A percentile compares a stretch with the other conserved stretches of the same genome.
Evolutionary conservation across 345 rosid genomes (phyloP).

Genomic region (Brassica juncea): DNA sequence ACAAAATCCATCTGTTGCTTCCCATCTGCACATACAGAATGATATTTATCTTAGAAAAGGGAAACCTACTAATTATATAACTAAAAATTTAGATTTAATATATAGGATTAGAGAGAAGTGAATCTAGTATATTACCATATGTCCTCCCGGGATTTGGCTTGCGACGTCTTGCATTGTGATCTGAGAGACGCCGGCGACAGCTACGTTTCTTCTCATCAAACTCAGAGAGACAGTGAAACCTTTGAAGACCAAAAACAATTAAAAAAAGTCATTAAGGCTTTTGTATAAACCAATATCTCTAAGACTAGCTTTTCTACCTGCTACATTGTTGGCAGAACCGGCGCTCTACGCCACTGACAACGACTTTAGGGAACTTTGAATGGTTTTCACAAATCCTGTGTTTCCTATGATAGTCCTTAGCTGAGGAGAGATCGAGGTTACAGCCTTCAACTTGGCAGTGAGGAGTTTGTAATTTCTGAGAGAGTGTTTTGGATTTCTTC

Average conservation of each 20-base stretch:
- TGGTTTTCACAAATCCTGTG: slow-evolving; percentile 16
- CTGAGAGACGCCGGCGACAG: slow-evolving; percentile 86
- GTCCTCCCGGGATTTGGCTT: slow-evolving; percentile 65
- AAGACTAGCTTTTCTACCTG: slow-evolving; percentile 50
- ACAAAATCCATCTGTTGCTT: slow-evolving; percentile 59
- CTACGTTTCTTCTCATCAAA: slow-evolving; percentile 94
- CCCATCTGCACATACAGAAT: slow-evolving; percentile 55
- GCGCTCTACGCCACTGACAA: slow-evolving; percentile 76
- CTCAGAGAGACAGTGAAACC: slow-evolving; percentile 86
- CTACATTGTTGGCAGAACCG: slow-evolving; percentile 99
- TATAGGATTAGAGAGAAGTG: background rate
- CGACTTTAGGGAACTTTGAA: slow-evolving; percentile 56
- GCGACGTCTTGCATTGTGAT: slow-evolving; percentile 98
- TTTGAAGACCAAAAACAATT: slow-evolving; percentile 35
- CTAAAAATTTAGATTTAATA: background rate
- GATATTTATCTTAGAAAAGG: too few relatives aligned
- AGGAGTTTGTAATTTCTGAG: slow-evolving; percentile 1
- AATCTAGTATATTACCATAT: slow-evolving; percentile 53
- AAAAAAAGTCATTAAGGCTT: background rate
- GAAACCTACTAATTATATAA: too few relatives aligned
- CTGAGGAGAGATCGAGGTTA: slow-evolving; percentile 9
- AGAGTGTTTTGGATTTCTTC: background rate
- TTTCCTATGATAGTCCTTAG: slow-evolving; percentile 11
- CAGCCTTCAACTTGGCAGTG: slow-evolving; percentile 16
- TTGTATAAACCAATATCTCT: background rate